Evolutionary conservation across 1,284 basidiomycete genomes (phyloP).

Genomic region (Fistulinella staudtii): DNA sequence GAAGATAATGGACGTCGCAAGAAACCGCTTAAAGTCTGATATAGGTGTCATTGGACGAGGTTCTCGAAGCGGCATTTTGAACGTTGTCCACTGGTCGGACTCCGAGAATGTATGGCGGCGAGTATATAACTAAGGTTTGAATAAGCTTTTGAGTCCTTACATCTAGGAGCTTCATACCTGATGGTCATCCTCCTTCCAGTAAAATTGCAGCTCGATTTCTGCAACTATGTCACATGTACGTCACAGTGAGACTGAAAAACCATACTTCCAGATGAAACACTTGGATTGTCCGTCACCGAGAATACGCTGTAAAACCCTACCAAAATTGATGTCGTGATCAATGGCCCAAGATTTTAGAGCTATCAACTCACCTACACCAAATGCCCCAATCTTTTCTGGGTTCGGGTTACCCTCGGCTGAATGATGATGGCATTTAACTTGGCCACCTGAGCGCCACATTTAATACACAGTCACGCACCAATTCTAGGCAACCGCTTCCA

Average conservation of each 20-base stretch:
- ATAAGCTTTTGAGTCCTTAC: not conserved
- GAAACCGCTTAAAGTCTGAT: conserved; percentile 85
- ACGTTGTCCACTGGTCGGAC: conserved; percentile 73
- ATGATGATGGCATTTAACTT: conserved; percentile 1
- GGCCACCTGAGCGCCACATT: too few relatives aligned
- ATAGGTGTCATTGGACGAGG: conserved; percentile 77
- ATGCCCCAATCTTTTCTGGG: conserved; percentile 84
- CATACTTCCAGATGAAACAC: conserved; percentile 3
- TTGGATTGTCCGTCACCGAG: conserved; percentile 51
- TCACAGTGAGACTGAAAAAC: conserved; percentile 38
- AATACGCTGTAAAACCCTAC: conserved; percentile 75
- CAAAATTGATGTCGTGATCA: not conserved
- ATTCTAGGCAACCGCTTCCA: conserved; percentile 90
- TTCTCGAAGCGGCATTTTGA: conserved; percentile 88
- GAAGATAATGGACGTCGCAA: conserved; percentile 92
- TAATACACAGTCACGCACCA: too few relatives aligned
- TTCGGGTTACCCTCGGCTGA: conserved; percentile 80
- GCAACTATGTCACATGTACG: not conserved
- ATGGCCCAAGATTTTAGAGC: not conserved
- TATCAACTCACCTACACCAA: conserved; percentile 72
- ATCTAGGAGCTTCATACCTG: conserved; percentile 35
- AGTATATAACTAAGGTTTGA: conserved; percentile 39
- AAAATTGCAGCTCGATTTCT: conserved; percentile 76
- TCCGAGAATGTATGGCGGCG: conserved; percentile 61
- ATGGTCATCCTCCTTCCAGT: conserved; percentile 85